Conservation (phyloP, 139 green algal species). For the Picochlorum sp. region DNA sequence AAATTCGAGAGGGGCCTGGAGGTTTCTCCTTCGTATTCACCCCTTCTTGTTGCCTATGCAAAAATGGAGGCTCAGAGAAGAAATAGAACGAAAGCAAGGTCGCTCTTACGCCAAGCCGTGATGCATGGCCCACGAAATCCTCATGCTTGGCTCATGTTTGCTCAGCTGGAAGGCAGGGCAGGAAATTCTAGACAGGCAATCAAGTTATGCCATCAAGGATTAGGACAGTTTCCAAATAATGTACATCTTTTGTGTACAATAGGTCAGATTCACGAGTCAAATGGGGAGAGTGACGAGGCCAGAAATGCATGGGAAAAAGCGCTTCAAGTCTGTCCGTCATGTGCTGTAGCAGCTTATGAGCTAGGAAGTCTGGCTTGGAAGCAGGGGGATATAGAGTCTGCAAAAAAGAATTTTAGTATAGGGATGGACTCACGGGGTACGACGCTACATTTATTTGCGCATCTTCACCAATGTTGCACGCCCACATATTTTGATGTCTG, state of each 20-base stretch:
- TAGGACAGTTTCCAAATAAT: slow-evolving; percentile 12
- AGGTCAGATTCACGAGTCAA: slow-evolving; percentile 16
- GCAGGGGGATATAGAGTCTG: slow-evolving; percentile 25
- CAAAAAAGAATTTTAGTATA: too few relatives aligned
- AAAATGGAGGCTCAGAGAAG: slow-evolving; percentile 28
- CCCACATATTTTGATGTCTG: too few relatives aligned
- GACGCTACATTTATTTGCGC: too few relatives aligned
- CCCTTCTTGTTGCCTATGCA: slow-evolving; percentile 20
- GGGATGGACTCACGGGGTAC: too few relatives aligned
- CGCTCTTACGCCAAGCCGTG: slow-evolving; percentile 37
- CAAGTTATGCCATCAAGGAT: slow-evolving; percentile 4
- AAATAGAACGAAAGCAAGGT: slow-evolving; percentile 17
- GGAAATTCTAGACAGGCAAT: slow-evolving; percentile 16
- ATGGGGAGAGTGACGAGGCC: slow-evolving; percentile 5
- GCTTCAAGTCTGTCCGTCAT: slow-evolving; percentile 20
- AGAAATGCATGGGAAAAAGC: slow-evolving; percentile 10
- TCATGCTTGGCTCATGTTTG: slow-evolving; percentile 14
- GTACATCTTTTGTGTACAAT: slow-evolving; percentile 7
- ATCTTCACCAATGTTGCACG: too few relatives aligned
- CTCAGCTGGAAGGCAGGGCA: slow-evolving; percentile 15
- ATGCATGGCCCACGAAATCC: slow-evolving; percentile 26
- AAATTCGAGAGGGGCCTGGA: slow-evolving; percentile 22
- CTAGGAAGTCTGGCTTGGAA: slow-evolving; percentile 36
- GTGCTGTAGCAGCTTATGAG: slow-evolving; percentile 40
- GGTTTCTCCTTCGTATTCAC: slow-evolving; percentile 1